A percentile compares a stretch with the other conserved stretches of the same genome.
Evolutionary conservation across 805 yeast genomes (phyloP).

Genomic region (Candida coleopterorum): DNA sequence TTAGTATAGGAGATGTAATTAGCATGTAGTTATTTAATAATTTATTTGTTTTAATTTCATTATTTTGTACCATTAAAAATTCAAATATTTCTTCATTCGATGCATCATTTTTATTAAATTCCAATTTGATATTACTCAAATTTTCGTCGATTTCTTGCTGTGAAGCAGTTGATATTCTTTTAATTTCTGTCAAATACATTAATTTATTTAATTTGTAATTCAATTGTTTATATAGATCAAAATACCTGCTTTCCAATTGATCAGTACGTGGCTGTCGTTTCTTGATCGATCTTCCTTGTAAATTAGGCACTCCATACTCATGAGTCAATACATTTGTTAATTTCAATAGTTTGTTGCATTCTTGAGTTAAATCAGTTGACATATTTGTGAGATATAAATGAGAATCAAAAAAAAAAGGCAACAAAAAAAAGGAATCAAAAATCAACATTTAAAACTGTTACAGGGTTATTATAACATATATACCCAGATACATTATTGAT

Average conservation of each 20-base stretch:
- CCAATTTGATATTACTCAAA: conserved; percentile 12
- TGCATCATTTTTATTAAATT: conserved; percentile 10
- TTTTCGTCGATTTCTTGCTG: conserved; percentile 12
- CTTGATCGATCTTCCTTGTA: conserved; percentile 4
- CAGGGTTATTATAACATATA: no score
- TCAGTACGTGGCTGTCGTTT: conserved; percentile 5
- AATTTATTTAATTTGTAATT: conserved; percentile 21
- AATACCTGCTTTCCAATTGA: conserved; percentile 24
- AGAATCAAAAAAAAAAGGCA: no score
- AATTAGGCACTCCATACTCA: conserved; percentile 29
- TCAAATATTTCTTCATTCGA: conserved; percentile 12
- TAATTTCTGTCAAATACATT: conserved; percentile 23
- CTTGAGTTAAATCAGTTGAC: conserved; percentile 15
- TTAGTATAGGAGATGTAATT: conserved; percentile 26
- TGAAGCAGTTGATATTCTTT: conserved; percentile 15
- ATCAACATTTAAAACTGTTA: no score
- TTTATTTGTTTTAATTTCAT: conserved; percentile 18
- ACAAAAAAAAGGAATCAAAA: no score
- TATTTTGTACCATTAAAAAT: conserved; percentile 17
- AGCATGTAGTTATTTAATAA: conserved; percentile 24
- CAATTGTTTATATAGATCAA: conserved; percentile 19
- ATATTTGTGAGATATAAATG: no score
- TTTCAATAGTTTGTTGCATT: conserved; percentile 21
- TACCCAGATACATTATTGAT: no score
- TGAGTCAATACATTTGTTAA: conserved; percentile 23